Evolutionary conservation across 1,284 basidiomycete genomes (phyloP).

Genomic region (Tilletia walkeri): DNA sequence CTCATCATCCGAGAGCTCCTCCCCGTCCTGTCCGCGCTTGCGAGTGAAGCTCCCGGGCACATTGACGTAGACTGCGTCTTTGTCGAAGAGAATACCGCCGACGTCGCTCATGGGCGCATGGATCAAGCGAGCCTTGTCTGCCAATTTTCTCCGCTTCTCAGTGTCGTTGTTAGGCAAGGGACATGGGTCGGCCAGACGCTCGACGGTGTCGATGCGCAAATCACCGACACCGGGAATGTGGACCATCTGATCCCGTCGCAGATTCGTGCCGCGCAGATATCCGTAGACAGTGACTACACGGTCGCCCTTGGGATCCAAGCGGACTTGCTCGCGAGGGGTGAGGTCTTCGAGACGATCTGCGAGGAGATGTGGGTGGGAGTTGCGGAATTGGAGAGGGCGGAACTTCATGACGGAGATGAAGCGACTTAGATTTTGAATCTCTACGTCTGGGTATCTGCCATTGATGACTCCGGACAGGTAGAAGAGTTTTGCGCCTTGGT

Average conservation of each 20-base stretch:
- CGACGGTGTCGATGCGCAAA: slow-evolving; percentile 71
- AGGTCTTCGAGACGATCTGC: slow-evolving; percentile 93
- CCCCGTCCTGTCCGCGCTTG: slow-evolving; percentile 57
- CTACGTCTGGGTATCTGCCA: slow-evolving; percentile 93
- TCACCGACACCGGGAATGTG: slow-evolving; percentile 93
- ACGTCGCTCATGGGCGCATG: slow-evolving; percentile 99
- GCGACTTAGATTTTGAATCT: slow-evolving; percentile 85
- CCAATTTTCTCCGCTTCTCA: slow-evolving; percentile 87
- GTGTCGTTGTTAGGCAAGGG: slow-evolving; percentile 86
- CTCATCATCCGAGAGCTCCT: slow-evolving; percentile 59
- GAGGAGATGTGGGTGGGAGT: slow-evolving; percentile 91
- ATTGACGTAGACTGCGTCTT: slow-evolving; percentile 97
- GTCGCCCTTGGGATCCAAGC: slow-evolving; percentile 82
- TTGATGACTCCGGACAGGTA: slow-evolving; percentile 97
- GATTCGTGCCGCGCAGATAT: slow-evolving; percentile 67
- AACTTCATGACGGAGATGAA: slow-evolving; percentile 99
- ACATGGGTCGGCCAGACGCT: slow-evolving; percentile 84
- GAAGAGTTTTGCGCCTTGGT: slow-evolving; percentile 96
- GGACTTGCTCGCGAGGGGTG: slow-evolving; percentile 79
- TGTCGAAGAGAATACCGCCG: slow-evolving; percentile 95
- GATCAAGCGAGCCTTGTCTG: slow-evolving; percentile 90
- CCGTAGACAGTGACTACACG: slow-evolving; percentile 90
- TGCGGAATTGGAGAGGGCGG: slow-evolving; percentile 92
- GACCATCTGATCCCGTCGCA: slow-evolving; percentile 71
- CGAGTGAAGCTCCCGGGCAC: slow-evolving; percentile 87